Evolutionary conservation across 495 filamentous ascomycete genomes (phyloP), one percentile per base, ranked within the genome.

Genomic region (Penicillium argentinense): DNA sequence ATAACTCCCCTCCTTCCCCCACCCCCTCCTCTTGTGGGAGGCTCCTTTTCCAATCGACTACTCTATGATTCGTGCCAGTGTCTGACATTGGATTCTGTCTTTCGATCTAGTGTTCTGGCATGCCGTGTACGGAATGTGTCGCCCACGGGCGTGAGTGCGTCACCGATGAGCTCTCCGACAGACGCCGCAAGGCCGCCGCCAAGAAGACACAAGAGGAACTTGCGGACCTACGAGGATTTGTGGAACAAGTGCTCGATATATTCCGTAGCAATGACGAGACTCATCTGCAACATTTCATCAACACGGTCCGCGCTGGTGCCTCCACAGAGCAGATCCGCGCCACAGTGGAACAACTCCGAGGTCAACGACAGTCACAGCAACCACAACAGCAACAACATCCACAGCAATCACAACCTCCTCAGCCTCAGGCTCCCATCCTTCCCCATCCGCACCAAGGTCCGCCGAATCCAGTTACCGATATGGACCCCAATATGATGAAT

Each of bases 171-270:
- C 37, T 45, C 34, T 57, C 64, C 45, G 71, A 74, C 42, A 71
- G 54, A 49, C 71, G 71, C 8, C 71, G 71, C 32, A 74, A 74
- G 48, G 59, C 63, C 6, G 45, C 60, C n/a, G 64, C 60, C 13
- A 60, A 56, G 21, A 51, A 51, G 19, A 62, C 62, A 2, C 57
- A 69, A 26, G 62, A 71, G 7, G 54, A 64, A 12, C 46, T 69
- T 18, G 44, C 44, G n/a, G 63, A 52, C 29, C 60, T 62, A 24
- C 54, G 52, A 11, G 39, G 39, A 9, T 67, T 70, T 21, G 32
- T 68, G 23, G 60, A 71, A 2, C 47, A 63, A 11, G 23, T 74
- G 6, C 39, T 74, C 6, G 29, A 30, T 1, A 38, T 57, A 3
- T 59, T 74, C 24, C 60, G 69, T 9, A 19, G 42, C 8, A 51